These are phyloP conservation scores for Sugiyamaella qingdaonensis DNA, from an alignment of 805 yeast species.

Conservation along the genomic window DNA sequence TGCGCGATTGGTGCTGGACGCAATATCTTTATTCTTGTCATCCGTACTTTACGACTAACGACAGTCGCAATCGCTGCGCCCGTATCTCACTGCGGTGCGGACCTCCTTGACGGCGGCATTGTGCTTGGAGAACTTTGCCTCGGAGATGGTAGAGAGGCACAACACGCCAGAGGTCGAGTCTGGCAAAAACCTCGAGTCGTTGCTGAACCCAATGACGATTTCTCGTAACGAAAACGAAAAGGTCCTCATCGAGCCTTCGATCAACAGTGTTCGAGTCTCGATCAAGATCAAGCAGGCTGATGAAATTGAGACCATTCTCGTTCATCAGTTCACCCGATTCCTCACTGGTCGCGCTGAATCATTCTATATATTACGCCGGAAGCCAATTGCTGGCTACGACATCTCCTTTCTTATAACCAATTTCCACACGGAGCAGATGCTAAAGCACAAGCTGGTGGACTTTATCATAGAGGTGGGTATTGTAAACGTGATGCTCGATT, in stretches of 20 bases:
- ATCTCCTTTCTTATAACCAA: slow-evolving; percentile 91
- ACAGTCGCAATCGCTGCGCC: slow-evolving; percentile 94
- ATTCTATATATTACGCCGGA: slow-evolving; percentile 85
- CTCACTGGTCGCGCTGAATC: slow-evolving; percentile 94
- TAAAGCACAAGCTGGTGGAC: slow-evolving; percentile 91
- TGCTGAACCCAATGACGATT: slow-evolving; percentile 83
- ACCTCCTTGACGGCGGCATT: slow-evolving; percentile 89
- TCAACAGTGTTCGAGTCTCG: slow-evolving; percentile 86
- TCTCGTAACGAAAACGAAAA: slow-evolving; percentile 92
- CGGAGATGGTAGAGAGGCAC: slow-evolving; percentile 94
- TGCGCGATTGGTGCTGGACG: too few species aligned
- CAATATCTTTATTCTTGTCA: too few species aligned
- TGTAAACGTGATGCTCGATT: background rate
- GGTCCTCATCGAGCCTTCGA: slow-evolving; percentile 88
- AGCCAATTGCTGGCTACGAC: slow-evolving; percentile 81
- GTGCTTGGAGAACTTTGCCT: slow-evolving; percentile 88
- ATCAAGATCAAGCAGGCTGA: slow-evolving; percentile 96
- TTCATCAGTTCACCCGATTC: slow-evolving; percentile 90
- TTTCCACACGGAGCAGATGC: slow-evolving; percentile 91
- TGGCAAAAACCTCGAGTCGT: slow-evolving; percentile 71
- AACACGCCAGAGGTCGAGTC: slow-evolving; percentile 96
- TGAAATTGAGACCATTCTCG: slow-evolving; percentile 91
- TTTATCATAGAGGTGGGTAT: slow-evolving; percentile 69
- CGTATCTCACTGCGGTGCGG: slow-evolving; percentile 91
- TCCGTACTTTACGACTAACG: too few species aligned